Conservation (phyloP, 257 asterid species). For the Nicotiana benthamiana region DNA sequence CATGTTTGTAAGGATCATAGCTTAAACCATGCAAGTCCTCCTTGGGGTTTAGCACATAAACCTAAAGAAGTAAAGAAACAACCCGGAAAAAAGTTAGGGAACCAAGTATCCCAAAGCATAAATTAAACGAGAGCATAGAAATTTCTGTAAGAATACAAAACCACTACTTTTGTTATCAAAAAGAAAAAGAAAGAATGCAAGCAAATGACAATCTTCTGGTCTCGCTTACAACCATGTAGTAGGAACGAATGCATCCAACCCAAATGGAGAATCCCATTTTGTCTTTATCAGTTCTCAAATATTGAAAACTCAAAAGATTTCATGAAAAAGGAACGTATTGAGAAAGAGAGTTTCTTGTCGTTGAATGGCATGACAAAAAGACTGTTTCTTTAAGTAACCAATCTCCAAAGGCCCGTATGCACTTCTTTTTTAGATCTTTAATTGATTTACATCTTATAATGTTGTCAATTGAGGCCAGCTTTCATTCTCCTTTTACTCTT, state of each 20-base stretch:
- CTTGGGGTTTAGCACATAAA: constrained; percentile 75
- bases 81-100: background rate
- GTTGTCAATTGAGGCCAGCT: background rate
- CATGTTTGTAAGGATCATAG: constrained; percentile 93
- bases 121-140: background rate
- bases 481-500: background rate
- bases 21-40: constrained; percentile 85
- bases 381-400: background rate
- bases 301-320: background rate
- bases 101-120: background rate
- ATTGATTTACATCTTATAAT: background rate
- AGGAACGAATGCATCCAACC: background rate
- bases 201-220: background rate
- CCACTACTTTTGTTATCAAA: background rate
- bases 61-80: constrained; percentile 25
- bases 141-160: background rate
- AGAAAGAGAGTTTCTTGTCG: background rate
- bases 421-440: background rate
- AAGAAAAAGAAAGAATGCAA: background rate
- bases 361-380: background rate
- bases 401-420: background rate
- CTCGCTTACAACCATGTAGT: background rate
- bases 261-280: constrained; percentile 1
- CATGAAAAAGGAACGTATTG: background rate
- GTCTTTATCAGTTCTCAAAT: background rate